Evolutionary conservation across 2,329 filamentous ascomycete species (phyloP).

Genomic region (Sarocladium kiliense): DNA sequence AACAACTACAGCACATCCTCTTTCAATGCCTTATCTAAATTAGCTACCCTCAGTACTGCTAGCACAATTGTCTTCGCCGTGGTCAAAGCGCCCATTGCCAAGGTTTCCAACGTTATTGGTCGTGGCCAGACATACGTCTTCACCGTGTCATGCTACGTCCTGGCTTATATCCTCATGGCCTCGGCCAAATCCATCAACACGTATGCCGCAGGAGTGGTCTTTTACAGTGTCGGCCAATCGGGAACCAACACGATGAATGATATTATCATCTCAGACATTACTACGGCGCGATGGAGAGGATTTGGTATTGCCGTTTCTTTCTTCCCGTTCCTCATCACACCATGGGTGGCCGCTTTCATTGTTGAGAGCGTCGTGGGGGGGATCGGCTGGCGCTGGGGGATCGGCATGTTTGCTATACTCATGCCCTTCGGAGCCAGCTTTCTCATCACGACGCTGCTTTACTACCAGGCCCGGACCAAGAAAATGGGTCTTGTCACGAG

Average conservation of each 20-base stretch:
- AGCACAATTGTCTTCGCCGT: slow-evolving; percentile 1
- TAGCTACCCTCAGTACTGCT: neutral
- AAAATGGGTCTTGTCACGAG: neutral
- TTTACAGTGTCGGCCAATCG: neutral
- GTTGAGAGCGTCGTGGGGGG: neutral
- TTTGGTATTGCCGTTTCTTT: neutral
- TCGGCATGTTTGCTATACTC: slow-evolving; percentile 1
- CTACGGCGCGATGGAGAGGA: neutral
- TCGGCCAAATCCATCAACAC: neutral
- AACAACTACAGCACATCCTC: slow-evolving; percentile 4
- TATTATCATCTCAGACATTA: neutral
- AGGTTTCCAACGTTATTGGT: neutral
- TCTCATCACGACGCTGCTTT: neutral
- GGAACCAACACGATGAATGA: slow-evolving; percentile 1
- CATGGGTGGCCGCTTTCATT: neutral
- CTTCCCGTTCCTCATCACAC: neutral
- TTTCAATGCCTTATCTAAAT: neutral
- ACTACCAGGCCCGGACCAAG: neutral
- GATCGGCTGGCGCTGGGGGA: neutral
- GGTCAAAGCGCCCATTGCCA: neutral
- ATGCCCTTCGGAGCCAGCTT: neutral
- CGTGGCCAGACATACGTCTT: neutral
- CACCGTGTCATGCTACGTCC: slow-evolving; percentile 1
- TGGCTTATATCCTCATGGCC: neutral
- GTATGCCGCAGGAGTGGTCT: neutral